These are phyloP conservation scores for Blastobotrys malaysiensis DNA, from an alignment of 1,139 yeast genomes.

Conservation along the genomic window DNA sequence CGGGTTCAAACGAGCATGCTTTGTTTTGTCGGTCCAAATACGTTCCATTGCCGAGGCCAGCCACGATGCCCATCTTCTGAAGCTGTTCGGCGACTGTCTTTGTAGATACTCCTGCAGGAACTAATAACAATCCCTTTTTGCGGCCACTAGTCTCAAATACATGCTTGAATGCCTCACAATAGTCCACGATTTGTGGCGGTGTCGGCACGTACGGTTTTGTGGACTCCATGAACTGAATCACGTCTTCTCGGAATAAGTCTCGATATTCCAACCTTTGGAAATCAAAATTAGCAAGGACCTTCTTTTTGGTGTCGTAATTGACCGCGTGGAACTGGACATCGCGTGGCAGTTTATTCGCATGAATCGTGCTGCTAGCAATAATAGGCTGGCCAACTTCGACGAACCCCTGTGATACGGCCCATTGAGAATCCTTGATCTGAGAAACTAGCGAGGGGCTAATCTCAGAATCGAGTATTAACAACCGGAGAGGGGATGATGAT, in stretches of 20 bases:
- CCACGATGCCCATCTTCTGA: not conserved
- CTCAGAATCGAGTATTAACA: not conserved
- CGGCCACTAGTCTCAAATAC: conserved; percentile 8
- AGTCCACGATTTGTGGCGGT: not conserved
- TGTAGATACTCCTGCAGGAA: not conserved
- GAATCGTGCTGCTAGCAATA: not conserved
- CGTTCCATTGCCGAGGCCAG: not conserved
- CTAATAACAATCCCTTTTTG: conserved; percentile 1
- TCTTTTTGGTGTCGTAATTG: conserved; percentile 5
- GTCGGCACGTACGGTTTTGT: not conserved
- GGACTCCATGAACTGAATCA: not conserved
- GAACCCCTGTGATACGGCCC: not conserved
- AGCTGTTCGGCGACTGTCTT: not conserved
- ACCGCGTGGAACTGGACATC: conserved; percentile 4
- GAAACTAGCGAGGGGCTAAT: not conserved
- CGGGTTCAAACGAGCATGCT: not conserved
- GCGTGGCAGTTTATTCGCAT: conserved; percentile 4
- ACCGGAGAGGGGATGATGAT: not conserved
- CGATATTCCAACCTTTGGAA: conserved; percentile 1
- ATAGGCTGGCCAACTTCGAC: not conserved
- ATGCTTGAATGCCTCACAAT: not conserved
- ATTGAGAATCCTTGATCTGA: not conserved
- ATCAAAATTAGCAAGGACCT: conserved; percentile 13
- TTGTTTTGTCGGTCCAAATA: not conserved
- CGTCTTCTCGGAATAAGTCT: not conserved